Evolutionary conservation across 2,329 filamentous ascomycete genomes (phyloP).

Genomic region (Trichoderma citrinoviride): DNA sequence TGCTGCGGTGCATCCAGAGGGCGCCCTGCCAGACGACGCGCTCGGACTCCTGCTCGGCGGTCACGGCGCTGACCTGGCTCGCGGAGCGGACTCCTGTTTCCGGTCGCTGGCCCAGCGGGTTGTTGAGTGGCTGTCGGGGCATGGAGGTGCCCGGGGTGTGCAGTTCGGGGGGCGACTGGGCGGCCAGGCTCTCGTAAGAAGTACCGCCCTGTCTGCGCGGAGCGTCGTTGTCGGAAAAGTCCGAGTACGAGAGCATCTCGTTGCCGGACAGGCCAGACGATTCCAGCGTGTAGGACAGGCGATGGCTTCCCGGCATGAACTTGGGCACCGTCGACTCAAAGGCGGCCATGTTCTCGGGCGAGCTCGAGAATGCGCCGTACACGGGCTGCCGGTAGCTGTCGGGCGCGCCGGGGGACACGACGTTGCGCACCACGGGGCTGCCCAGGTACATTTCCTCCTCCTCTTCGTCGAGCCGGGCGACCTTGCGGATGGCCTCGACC

Average conservation of each 20-base stretch:
- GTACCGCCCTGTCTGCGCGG: constrained; percentile 46
- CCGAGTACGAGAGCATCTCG: constrained; percentile 69
- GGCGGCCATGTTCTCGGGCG: constrained; percentile 52
- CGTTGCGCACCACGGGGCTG: constrained; percentile 55
- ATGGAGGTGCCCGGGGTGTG: neutral
- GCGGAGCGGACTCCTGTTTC: constrained; percentile 43
- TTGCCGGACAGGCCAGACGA: constrained; percentile 63
- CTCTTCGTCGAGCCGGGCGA: constrained; percentile 82
- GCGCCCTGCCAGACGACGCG: constrained; percentile 93
- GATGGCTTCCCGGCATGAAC: constrained; percentile 44
- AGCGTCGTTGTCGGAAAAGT: constrained; percentile 72
- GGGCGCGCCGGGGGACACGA: constrained; percentile 39
- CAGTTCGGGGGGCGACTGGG: constrained; percentile 36
- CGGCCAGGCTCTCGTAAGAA: constrained; percentile 51
- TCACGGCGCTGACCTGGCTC: constrained; percentile 59
- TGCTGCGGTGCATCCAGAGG: constrained; percentile 79
- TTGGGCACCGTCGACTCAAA: constrained; percentile 36
- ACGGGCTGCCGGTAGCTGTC: constrained; percentile 22
- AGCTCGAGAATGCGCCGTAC: constrained; percentile 54
- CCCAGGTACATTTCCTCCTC: constrained; percentile 79
- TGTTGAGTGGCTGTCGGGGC: neutral
- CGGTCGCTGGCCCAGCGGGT: constrained; percentile 15
- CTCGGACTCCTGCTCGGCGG: constrained; percentile 65
- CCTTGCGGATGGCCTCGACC: constrained; percentile 75
- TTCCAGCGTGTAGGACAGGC: constrained; percentile 61